These are phyloP conservation scores for Myriosclerotinia duriaeana DNA, from an alignment of 2,329 filamentous ascomycete genomes.

Conservation along the genomic window DNA sequence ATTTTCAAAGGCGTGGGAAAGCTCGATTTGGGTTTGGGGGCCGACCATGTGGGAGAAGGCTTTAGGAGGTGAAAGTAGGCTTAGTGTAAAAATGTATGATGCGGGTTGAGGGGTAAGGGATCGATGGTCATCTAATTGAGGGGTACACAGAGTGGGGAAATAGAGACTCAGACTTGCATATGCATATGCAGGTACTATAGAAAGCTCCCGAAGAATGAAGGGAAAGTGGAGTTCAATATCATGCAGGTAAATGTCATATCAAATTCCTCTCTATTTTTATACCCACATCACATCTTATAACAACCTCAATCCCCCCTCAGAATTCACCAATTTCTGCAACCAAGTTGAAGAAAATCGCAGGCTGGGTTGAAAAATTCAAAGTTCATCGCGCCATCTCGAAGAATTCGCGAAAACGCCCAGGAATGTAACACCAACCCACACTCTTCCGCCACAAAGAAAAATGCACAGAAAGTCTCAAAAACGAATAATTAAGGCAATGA, in stretches of 20 bases:
- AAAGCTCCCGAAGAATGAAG: constrained; percentile 13
- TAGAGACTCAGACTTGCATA: constrained; percentile 16
- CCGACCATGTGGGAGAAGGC: constrained; percentile 9
- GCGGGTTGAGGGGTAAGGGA: background rate
- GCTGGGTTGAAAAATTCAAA: constrained; percentile 9
- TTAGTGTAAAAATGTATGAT: background rate
- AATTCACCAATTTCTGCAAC: background rate
- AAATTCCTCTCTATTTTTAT: constrained; percentile 20
- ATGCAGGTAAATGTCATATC: background rate
- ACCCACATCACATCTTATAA: constrained; percentile 8
- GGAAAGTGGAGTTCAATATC: constrained; percentile 1
- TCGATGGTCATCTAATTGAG: background rate
- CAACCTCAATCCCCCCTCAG: background rate
- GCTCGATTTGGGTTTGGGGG: constrained; percentile 4
- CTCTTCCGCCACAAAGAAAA: constrained; percentile 6
- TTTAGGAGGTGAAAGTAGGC: background rate
- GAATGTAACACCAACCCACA: background rate
- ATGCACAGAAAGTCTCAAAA: background rate
- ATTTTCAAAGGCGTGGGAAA: constrained; percentile 21
- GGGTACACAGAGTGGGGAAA: constrained; percentile 6
- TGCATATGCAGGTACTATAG: constrained; percentile 18
- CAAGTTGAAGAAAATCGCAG: background rate
- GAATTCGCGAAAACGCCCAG: constrained; percentile 10
- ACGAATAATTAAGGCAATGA: constrained; percentile 4
- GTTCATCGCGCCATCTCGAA: constrained; percentile 3